phyloP scores from a whole-genome alignment of 495 filamentous ascomycete genomes.

The Alectoria sarmentosa region DNA sequence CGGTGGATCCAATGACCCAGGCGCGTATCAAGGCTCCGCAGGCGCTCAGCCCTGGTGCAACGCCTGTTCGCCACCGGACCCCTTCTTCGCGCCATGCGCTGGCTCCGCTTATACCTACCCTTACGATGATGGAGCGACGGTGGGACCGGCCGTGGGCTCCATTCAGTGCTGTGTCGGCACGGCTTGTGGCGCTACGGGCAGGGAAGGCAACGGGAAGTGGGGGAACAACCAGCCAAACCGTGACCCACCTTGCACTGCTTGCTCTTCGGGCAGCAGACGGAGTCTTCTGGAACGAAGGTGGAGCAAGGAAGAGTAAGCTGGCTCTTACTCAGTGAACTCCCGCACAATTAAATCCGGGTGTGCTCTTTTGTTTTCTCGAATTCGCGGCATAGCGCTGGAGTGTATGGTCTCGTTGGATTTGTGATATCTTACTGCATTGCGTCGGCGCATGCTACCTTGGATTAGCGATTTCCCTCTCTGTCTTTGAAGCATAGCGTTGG shows the following conservation, averaged over 20 bases:
- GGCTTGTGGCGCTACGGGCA: constrained; percentile 12
- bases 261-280: constrained; percentile 1
- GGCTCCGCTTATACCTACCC: constrained; percentile 17
- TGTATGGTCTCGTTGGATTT: background rate
- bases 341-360: background rate
- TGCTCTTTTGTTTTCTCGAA: background rate
- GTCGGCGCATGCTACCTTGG: background rate
- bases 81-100: constrained; percentile 16
- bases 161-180: constrained; percentile 17
- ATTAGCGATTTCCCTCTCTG: background rate
- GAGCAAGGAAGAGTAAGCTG: constrained; percentile 5
- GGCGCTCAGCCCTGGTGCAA: constrained; percentile 16
- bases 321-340: background rate
- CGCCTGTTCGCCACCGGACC: constrained; percentile 13
- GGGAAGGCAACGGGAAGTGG: constrained; percentile 9
- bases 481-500: constrained; percentile 4
- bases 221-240: constrained; percentile 5
- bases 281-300: constrained; percentile 2
- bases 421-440: background rate
- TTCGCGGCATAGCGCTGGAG: background rate
- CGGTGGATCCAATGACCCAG: constrained; percentile 8
- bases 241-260: constrained; percentile 9
- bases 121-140: constrained; percentile 15
- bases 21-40: background rate
- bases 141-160: background rate